A percentile compares a stretch with the other conserved stretches of the same genome.
Conservation (phyloP, 257 asterid species). For the Anisodus tanguticus region DNA sequence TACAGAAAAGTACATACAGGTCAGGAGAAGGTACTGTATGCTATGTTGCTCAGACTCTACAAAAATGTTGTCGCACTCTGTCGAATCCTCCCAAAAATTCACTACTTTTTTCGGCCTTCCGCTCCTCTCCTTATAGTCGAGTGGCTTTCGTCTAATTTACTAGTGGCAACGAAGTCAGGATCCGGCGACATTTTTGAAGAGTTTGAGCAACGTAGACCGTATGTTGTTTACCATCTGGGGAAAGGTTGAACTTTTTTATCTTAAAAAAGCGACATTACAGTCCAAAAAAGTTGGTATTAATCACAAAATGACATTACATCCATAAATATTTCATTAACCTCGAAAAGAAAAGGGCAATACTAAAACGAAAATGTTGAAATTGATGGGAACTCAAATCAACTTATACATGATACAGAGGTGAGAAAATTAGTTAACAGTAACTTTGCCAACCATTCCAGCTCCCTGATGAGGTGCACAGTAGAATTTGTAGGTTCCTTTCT, state of each 20-base stretch:
- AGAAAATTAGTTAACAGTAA: constrained; percentile 58
- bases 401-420: constrained; percentile 27
- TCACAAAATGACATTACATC: constrained; percentile 14
- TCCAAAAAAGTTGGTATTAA: neutral
- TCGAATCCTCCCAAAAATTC: neutral
- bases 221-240: neutral
- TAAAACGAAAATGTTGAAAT: constrained; percentile 1
- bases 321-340: neutral
- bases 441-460: constrained; percentile 83
- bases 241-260: neutral
- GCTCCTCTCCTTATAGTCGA: too few relatives aligned
- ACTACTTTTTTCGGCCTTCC: neutral
- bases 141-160: too few relatives aligned
- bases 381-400: constrained; percentile 12
- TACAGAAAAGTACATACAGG: neutral
- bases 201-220: neutral
- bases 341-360: neutral
- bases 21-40: neutral
- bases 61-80: neutral
- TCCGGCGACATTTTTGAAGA: neutral
- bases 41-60: neutral
- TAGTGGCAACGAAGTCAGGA: too few relatives aligned
- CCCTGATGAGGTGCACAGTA: constrained; percentile 88
- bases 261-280: neutral
- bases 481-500: constrained; percentile 81